Percentiles rank a stretch among this genome's conserved stretches.
These are phyloP conservation scores for Catunica adiposa DNA, from an alignment of 2,329 filamentous ascomycete genomes.

Conservation along the genomic window DNA sequence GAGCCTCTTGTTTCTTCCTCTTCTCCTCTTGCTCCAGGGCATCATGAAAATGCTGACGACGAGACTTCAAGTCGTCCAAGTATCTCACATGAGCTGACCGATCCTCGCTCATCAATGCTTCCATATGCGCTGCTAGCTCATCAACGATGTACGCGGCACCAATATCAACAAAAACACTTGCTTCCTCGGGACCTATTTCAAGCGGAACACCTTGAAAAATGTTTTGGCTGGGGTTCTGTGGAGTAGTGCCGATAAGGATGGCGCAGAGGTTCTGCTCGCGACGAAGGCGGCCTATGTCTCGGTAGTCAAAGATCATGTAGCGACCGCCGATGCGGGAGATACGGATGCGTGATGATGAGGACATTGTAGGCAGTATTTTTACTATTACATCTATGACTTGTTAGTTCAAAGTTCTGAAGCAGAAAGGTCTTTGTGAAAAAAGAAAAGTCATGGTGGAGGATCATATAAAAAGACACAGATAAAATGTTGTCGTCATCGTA, in stretches of 20 bases:
- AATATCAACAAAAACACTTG: constrained; percentile 59
- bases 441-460: constrained; percentile 3
- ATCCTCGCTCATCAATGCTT: constrained; percentile 43
- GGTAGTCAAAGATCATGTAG: constrained; percentile 79
- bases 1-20: constrained; percentile 14
- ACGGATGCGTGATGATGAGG: constrained; percentile 32
- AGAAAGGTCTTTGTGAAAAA: too few relatives aligned
- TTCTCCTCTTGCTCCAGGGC: constrained; percentile 11
- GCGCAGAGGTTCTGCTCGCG: constrained; percentile 71
- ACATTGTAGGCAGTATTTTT: neutral
- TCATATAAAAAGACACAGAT: constrained; percentile 14
- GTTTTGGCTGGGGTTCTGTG: constrained; percentile 88
- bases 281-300: constrained; percentile 62
- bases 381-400: constrained; percentile 12
- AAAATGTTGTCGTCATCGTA: constrained; percentile 25
- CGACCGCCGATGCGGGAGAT: constrained; percentile 67
- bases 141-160: constrained; percentile 66
- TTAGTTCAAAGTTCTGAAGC: constrained; percentile 4
- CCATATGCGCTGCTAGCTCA: constrained; percentile 53
- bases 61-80: constrained; percentile 5
- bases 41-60: constrained; percentile 6
- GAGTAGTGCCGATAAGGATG: constrained; percentile 71
- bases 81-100: neutral
- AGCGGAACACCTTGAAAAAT: constrained; percentile 79
- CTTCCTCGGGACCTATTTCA: constrained; percentile 84